Percentiles rank a stretch among this genome's conserved stretches.
Evolutionary conservation across 139 green algal species (phyloP).

Genomic region (Auxenochlorella pyrenoidosa): DNA sequence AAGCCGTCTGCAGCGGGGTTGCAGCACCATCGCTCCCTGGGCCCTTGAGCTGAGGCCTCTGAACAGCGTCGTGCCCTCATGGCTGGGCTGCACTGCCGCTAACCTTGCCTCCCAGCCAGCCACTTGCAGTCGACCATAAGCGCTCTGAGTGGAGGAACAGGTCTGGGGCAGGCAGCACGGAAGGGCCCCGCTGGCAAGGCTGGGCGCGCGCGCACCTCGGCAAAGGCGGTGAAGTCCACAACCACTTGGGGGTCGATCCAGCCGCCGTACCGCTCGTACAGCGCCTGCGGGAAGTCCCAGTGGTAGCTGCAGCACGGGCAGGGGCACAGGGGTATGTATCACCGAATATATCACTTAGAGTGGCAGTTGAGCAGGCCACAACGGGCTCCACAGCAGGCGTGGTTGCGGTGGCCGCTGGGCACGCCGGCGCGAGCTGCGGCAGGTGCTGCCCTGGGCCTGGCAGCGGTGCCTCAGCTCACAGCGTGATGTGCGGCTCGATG

Average conservation of each 20-base stretch:
- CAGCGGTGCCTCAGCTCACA: conserved; percentile 38
- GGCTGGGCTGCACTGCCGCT: background rate
- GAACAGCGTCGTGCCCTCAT: too few relatives aligned
- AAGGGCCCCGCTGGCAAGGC: too few relatives aligned
- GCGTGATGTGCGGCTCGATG: conserved; percentile 64
- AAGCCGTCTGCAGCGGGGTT: conserved; percentile 16
- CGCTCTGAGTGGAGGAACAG: too few relatives aligned
- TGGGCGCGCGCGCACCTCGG: conserved; percentile 36
- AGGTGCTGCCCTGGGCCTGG: too few relatives aligned
- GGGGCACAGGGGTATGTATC: too few relatives aligned
- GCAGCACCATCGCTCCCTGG: background rate
- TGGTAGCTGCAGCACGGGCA: conserved; percentile 40
- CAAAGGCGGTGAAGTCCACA: conserved; percentile 54
- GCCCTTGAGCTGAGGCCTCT: too few relatives aligned
- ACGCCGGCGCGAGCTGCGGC: too few relatives aligned
- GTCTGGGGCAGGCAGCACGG: too few relatives aligned
- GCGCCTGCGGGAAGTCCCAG: conserved; percentile 50
- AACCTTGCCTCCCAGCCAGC: background rate
- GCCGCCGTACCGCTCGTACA: conserved; percentile 58
- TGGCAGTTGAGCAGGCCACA: too few relatives aligned
- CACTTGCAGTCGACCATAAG: background rate
- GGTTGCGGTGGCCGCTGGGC: too few relatives aligned
- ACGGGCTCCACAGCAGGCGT: too few relatives aligned
- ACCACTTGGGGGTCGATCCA: conserved; percentile 41
- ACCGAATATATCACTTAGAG: too few relatives aligned